Evolutionary conservation across 108 stramenopile genomes (phyloP), one percentile per base, ranked within the genome.

Genomic region (Hondaea fermentalgiana): DNA sequence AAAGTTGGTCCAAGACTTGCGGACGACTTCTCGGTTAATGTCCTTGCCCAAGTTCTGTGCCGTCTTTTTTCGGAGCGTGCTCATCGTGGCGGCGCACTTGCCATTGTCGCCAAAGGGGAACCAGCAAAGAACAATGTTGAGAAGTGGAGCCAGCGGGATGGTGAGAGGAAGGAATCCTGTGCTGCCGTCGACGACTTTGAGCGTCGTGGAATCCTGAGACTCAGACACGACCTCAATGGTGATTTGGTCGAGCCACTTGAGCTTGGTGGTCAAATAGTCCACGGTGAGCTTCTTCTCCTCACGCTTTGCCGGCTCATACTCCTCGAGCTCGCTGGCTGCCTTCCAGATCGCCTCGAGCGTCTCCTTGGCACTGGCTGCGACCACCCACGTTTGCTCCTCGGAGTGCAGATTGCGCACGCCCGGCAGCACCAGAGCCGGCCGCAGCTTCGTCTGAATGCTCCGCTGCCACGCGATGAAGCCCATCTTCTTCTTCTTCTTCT

Each of bases 331-430:
- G 12, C 49, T 4, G 49, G 49, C 51, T 17, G 76, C 76, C 4
- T 47, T 53, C 49, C 45, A 53, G 49, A 83, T 23, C 45, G 76
- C 51, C n/a, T 83, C 76, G 25, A 83, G 44, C 12, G 23, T 23
- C 51, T 83, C 49, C 16, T 83, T 6, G 12, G 28, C 76, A 3
- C 76, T 23, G 25, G 51, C 76, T 17, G 44, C 51, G 19, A 35
- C 12, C 19, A 23, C 23, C 76, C 76, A 83, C 51, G 12, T 23
- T 12, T 83, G 76, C 45, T 25, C 76, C 76, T 83, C 76, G 12
- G 76, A 83, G 76, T 83, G 76, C 45, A 83, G n/a, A 23, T 83
- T 83, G 19, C 76, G 12, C 45, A 83, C 76, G 51, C 76, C 76
- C 19, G 76, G 76, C 45, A 83, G 10, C 19, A 12, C 17, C 76